Base-by-base conservation (phyloP, 768 basidiomycete genomes). In the Russula foetens region DNA sequence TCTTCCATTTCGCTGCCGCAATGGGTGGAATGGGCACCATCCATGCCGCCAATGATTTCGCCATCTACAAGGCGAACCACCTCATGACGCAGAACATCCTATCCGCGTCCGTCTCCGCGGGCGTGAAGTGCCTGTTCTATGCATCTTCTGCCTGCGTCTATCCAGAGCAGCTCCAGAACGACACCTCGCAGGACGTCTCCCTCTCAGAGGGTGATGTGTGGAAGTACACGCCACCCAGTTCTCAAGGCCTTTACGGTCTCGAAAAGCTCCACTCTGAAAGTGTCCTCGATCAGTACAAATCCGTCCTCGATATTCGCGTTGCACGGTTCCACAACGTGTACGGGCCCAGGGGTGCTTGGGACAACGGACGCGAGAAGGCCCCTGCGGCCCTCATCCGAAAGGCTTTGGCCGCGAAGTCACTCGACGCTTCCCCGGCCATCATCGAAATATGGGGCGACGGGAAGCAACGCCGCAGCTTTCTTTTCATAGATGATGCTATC, bases 21-120 rank as follows among this genome's bases (percentile, higher is more conserved):
- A 84, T 83, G 83, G 83, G 82, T 11, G 84, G 84, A 0, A 85
- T 85, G 84, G 84, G 84, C 2, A 76, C 76, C 0, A 85, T 84
- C 48, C 82, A 84, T 62, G 65, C 70, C 4, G 70, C 66, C 0
- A 84, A 84, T 66, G 79, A 81, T 50, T 71, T 76, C 45, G 59
- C 61, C 19, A 80, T 84, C 28, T 85, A 83, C 63, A 58, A 65
- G 7, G 72, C 77, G 26, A 84, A 85, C 59, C 74, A 80, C 6
- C 35, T 5, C 35, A 84, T 84, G 75, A 81, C 80, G 0, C 49
- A 73, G 11, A 80, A 81, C 55, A 53, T 84, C 35, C 65, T 84
- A 33, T 38, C 64, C 1, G 79, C 81, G 0, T 72, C 74, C 49
- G 56, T 72, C 17, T 64, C 67, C 8, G 72, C 73, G 9, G 72